Conservation (phyloP, 108 stramenopile species). For the Aurantiochytrium sp. region DNA sequence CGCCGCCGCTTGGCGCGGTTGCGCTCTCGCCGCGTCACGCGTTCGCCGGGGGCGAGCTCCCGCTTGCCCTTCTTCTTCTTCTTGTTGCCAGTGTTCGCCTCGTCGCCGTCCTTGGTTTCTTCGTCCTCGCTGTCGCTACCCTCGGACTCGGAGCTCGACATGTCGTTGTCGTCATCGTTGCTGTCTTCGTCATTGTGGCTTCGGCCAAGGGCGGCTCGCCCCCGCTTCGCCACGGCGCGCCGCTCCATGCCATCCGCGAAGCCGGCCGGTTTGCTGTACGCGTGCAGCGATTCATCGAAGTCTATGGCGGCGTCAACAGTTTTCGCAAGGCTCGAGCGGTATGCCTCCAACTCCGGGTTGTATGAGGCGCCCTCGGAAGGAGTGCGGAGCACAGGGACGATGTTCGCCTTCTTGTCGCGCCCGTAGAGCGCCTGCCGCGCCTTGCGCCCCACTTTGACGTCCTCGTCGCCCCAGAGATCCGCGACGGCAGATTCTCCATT, state of each 20-base stretch:
- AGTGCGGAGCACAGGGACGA: not conserved
- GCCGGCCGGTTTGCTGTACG: not conserved
- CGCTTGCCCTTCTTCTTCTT: not conserved
- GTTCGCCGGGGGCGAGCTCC: not conserved
- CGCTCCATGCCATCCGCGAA: not conserved
- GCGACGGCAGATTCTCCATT: not conserved
- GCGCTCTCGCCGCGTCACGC: not conserved
- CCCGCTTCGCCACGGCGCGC: not conserved
- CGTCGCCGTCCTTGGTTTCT: not conserved
- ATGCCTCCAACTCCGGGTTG: slow-evolving; percentile 18
- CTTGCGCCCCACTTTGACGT: not conserved
- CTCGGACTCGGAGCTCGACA: not conserved
- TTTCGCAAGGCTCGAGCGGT: not conserved
- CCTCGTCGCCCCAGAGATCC: slow-evolving; percentile 6
- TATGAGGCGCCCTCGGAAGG: not conserved
- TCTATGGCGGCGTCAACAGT: not conserved
- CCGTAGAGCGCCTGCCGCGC: not conserved
- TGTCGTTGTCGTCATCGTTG: too few species aligned
- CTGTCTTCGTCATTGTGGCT: not conserved
- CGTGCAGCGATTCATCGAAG: not conserved
- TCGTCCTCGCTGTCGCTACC: not conserved
- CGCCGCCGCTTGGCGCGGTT: not conserved
- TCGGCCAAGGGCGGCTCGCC: not conserved
- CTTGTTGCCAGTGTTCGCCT: not conserved
- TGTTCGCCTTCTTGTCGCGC: not conserved